Base-by-base conservation (phyloP, 148 eudicot species). In the Rhododendron ferrugineum region DNA sequence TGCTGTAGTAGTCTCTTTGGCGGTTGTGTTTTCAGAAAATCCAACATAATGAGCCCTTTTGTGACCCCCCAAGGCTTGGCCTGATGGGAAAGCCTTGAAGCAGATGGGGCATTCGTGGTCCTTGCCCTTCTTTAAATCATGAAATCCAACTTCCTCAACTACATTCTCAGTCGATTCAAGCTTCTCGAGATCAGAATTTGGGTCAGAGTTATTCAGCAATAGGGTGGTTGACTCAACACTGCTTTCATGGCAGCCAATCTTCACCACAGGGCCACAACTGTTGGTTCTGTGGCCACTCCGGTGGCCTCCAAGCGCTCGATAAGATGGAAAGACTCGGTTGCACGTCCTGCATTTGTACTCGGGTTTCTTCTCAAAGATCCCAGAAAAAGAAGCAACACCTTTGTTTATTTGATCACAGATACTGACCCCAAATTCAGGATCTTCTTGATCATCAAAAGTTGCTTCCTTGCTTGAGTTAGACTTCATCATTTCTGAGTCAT, bases 1-100 rank as follows among this genome's bases (percentile, higher is more conserved):
- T 75, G 60, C 47, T 76, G 56, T 73, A 20, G 54, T 34, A 74
- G 32, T 52, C 78, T 82, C 90, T 32, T 14, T 82, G 73, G 18
- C 76, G 66, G 16, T 86, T 79, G 42, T 85, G 60, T 70, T 84
- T 70, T 79, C 91, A n/a, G 83, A 13, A 7, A 72, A 83, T 30
- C 82, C 88, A 50, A 76, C 49, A 79, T 76, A 85, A 83, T 93
- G 95, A 91, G 90, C 93, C 88, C 92, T 93, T 90, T 88, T 92
- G 87, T 93, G 95, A 37, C 93, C 94, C 49, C 95, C 93, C 85
- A 93, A 87, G 77, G 93, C 93, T 88, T 89, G 93, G 4, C 94
- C 94, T 28, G 94, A 89, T 72, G 76, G 22, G 78, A 93, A 93
- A 23, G 47, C 85, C 83, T 90, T 93, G 70, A 49, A 85, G 86